A percentile compares a stretch with the other conserved stretches of the same genome.
These are phyloP conservation scores for Botrytis tulipae DNA, from an alignment of 2,329 filamentous ascomycete species.

Conservation along the genomic window DNA sequence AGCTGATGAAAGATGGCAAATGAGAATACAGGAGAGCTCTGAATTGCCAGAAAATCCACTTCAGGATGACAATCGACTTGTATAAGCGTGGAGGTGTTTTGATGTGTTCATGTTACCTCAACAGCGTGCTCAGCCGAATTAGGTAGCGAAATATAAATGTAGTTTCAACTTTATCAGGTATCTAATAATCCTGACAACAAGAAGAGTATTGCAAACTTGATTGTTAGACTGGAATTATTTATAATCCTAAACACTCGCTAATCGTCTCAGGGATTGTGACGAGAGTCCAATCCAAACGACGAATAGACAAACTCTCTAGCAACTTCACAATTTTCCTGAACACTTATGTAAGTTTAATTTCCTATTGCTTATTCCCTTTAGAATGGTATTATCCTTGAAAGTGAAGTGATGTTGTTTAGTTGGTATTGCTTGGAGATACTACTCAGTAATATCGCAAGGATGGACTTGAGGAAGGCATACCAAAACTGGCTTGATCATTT, in stretches of 20 bases:
- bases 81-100: background rate
- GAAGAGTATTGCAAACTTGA: background rate
- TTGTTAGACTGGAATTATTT: background rate
- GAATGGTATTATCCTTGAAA: accelerated
- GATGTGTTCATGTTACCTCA: background rate
- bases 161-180: background rate
- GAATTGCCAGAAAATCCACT: background rate
- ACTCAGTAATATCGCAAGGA: background rate
- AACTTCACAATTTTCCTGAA: background rate
- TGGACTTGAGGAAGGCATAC: accelerated
- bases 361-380: background rate
- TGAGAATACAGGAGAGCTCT: background rate
- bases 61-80: background rate
- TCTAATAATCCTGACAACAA: background rate
- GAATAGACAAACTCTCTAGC: background rate
- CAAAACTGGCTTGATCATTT: background rate
- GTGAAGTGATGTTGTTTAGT: background rate
- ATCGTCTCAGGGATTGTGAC: background rate
- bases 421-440: accelerated
- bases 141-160: background rate
- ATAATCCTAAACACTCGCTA: background rate
- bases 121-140: background rate
- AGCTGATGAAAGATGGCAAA: background rate
- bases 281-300: background rate
- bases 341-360: background rate